These are phyloP conservation scores for Cryphonectria parasitica DNA, from an alignment of 2,329 filamentous ascomycete genomes.

Conservation along the genomic window DNA sequence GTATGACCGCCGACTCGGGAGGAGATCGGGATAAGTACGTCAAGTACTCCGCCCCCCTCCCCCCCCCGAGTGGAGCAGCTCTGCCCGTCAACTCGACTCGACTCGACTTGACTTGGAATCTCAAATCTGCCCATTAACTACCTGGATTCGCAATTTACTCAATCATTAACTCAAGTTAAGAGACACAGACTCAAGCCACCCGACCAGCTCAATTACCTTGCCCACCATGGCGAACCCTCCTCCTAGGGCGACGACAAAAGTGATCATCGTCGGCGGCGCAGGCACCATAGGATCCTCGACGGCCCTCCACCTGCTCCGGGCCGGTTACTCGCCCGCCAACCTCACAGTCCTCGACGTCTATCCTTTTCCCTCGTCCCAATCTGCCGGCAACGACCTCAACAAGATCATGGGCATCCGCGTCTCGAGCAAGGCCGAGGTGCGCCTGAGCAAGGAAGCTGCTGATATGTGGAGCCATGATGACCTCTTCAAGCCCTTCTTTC, in stretches of 20 bases:
- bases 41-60: background rate
- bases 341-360: slow-evolving; percentile 52
- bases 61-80: background rate
- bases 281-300: slow-evolving; percentile 52
- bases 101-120: background rate
- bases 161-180: background rate
- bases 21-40: background rate
- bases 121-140: background rate
- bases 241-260: slow-evolving; percentile 26
- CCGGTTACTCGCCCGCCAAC: slow-evolving; percentile 47
- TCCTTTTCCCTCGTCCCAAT: slow-evolving; percentile 50
- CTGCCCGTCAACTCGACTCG: background rate
- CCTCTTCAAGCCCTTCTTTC: slow-evolving; percentile 48
- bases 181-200: background rate
- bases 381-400: slow-evolving; percentile 51
- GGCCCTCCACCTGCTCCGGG: slow-evolving; percentile 48
- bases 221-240: background rate
- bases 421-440: slow-evolving; percentile 38
- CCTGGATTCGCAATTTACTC: background rate
- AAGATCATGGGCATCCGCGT: slow-evolving; percentile 49
- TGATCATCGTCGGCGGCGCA: slow-evolving; percentile 52
- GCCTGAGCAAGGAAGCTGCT: slow-evolving; percentile 39
- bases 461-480: slow-evolving; percentile 48
- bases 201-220: background rate
- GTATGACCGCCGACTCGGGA: background rate